Conservation (phyloP, 345 rosid genomes). For the Noccaea bulbosa region DNA sequence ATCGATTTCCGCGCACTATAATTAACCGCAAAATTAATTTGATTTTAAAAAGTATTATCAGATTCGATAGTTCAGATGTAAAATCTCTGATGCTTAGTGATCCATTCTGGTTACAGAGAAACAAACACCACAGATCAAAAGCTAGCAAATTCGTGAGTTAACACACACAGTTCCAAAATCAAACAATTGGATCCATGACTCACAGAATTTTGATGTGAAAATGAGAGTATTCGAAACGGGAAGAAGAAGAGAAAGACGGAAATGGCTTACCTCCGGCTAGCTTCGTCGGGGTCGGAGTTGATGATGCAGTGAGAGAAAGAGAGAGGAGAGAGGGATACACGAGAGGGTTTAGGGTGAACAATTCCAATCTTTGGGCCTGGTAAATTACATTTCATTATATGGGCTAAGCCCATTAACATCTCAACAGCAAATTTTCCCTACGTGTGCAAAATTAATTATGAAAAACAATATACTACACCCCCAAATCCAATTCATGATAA, state of each 20-base stretch:
- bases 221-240: neutral
- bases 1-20: neutral
- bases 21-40: neutral
- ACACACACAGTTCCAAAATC: conserved; percentile 18
- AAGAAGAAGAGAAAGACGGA: neutral
- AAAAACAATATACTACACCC: no score
- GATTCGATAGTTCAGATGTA: neutral
- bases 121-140: conserved; percentile 16
- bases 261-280: conserved; percentile 36
- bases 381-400: neutral
- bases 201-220: neutral
- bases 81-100: neutral
- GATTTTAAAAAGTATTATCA: neutral
- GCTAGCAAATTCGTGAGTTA: conserved; percentile 21
- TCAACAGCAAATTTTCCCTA: neutral
- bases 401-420: conserved; percentile 23
- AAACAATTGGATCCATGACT: conserved; percentile 14
- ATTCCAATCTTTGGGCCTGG: conserved; percentile 19
- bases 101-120: neutral
- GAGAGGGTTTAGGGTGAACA: conserved; percentile 39
- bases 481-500: no score
- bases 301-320: conserved; percentile 1
- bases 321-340: conserved; percentile 15
- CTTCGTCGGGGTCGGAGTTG: conserved; percentile 37
- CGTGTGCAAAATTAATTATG: no score